phyloP scores from a whole-genome alignment of 192 early-diverging fungal genomes.

The Spizellomyces sp. region DNA sequence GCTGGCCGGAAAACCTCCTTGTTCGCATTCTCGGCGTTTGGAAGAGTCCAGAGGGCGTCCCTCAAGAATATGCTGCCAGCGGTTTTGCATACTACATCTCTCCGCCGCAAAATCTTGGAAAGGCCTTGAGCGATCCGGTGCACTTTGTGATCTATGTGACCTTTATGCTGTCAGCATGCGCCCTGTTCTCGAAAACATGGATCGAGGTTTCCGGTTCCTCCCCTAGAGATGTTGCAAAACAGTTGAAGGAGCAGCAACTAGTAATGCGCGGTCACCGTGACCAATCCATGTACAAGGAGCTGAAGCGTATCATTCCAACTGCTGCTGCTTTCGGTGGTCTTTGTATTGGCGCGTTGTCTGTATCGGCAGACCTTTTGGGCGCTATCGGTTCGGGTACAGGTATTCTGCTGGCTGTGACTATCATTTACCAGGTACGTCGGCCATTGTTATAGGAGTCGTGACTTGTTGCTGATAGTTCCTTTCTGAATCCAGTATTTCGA shows the following conservation, averaged over 20 bases:
- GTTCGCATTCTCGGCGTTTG: slow-evolving; percentile 95
- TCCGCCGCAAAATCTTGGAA: slow-evolving; percentile 85
- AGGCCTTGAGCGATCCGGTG: slow-evolving; percentile 88
- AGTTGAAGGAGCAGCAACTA: slow-evolving; percentile 97
- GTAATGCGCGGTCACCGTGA: slow-evolving; percentile 94
- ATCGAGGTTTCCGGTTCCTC: slow-evolving; percentile 98
- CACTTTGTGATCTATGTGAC: slow-evolving; percentile 93
- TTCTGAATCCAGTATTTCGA: slow-evolving; percentile 72
- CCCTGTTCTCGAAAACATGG: slow-evolving; percentile 97
- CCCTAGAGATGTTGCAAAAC: slow-evolving; percentile 94
- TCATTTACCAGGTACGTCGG: slow-evolving; percentile 82
- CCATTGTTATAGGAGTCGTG: not conserved
- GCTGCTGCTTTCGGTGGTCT: slow-evolving; percentile 98
- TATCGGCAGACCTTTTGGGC: slow-evolving; percentile 93
- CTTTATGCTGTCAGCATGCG: slow-evolving; percentile 95
- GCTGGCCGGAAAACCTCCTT: slow-evolving; percentile 96
- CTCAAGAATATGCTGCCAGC: slow-evolving; percentile 88
- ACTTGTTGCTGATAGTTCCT: not conserved
- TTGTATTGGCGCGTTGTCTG: slow-evolving; percentile 92
- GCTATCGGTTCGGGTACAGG: slow-evolving; percentile 99
- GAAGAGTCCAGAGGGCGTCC: slow-evolving; percentile 93
- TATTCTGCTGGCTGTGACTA: slow-evolving; percentile 97
- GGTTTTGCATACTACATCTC: slow-evolving; percentile 99
- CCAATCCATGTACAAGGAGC: slow-evolving; percentile 98
- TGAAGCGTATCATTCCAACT: slow-evolving; percentile 97